Evolutionary conservation across 805 yeast genomes (phyloP).

Genomic region (Brettanomyces bruxellensis): DNA sequence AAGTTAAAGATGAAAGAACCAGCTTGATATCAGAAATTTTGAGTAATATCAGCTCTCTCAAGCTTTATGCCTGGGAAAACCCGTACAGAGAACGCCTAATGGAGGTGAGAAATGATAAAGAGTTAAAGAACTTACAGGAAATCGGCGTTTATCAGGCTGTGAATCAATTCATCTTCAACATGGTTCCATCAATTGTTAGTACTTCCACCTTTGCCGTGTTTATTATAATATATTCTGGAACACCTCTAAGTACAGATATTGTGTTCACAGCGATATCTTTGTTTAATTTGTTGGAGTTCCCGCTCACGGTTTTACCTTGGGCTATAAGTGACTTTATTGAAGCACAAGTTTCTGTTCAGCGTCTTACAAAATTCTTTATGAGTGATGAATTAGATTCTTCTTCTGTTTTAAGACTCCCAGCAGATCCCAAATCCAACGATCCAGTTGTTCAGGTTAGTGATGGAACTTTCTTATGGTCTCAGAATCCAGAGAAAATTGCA

Average conservation of each 20-base stretch:
- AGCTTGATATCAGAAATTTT: constrained; percentile 76
- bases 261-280: constrained; percentile 84
- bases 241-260: constrained; percentile 74
- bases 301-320: constrained; percentile 82
- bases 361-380: constrained; percentile 63
- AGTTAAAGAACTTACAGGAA: constrained; percentile 59
- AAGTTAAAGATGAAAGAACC: constrained; percentile 79
- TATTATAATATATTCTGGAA: constrained; percentile 36
- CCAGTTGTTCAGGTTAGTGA: constrained; percentile 45
- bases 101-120: constrained; percentile 77
- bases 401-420: constrained; percentile 37
- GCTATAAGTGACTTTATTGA: constrained; percentile 76
- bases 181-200: constrained; percentile 81
- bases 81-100: constrained; percentile 68
- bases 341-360: constrained; percentile 67
- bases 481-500: constrained; percentile 59
- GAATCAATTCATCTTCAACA: constrained; percentile 63
- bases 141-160: constrained; percentile 65
- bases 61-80: constrained; percentile 87
- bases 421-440: constrained; percentile 31
- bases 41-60: constrained; percentile 82
- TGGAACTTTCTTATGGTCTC: constrained; percentile 70
- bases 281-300: constrained; percentile 80
- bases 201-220: constrained; percentile 83
- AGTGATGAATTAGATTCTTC: constrained; percentile 71